Evolutionary conservation across 2,329 filamentous ascomycete genomes (phyloP).

Genomic region (Aspergillus brunneoviolaceus): DNA sequence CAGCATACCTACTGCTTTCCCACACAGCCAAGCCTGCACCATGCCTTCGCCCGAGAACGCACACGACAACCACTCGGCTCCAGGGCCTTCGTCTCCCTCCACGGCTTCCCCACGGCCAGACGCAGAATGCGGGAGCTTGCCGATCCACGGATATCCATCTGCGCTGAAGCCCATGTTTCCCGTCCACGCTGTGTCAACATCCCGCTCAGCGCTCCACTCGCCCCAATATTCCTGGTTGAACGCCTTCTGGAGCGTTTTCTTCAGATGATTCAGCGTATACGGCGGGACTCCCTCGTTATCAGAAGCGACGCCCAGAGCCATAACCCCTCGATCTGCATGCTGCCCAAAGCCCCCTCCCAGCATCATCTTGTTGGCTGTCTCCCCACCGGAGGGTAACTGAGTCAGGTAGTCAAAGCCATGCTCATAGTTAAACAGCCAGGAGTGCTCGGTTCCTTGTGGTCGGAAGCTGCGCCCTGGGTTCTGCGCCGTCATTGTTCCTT

Average conservation of each 20-base stretch:
- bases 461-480: slow-evolving; percentile 31
- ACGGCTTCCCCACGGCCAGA: slow-evolving; percentile 9
- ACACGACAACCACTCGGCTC: slow-evolving; percentile 30
- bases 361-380: slow-evolving; percentile 49
- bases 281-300: slow-evolving; percentile 38
- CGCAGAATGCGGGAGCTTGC: slow-evolving; percentile 30
- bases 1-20: slow-evolving; percentile 29
- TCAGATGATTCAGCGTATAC: slow-evolving; percentile 28
- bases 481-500: slow-evolving; percentile 47
- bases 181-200: slow-evolving; percentile 32
- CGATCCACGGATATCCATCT: slow-evolving; percentile 55
- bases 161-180: slow-evolving; percentile 52
- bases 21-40: slow-evolving; percentile 33
- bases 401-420: slow-evolving; percentile 55
- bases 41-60: slow-evolving; percentile 34
- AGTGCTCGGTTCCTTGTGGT: slow-evolving; percentile 37
- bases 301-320: slow-evolving; percentile 50
- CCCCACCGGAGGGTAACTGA: slow-evolving; percentile 38
- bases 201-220: slow-evolving; percentile 3
- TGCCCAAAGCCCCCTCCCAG: slow-evolving; percentile 55
- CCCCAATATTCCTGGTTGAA: slow-evolving; percentile 29
- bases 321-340: slow-evolving; percentile 44
- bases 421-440: slow-evolving; percentile 54
- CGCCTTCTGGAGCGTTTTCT: slow-evolving; percentile 24
- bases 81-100: background rate